Base-by-base conservation (phyloP, 2,329 filamentous ascomycete species). In the Hortaea werneckii region DNA sequence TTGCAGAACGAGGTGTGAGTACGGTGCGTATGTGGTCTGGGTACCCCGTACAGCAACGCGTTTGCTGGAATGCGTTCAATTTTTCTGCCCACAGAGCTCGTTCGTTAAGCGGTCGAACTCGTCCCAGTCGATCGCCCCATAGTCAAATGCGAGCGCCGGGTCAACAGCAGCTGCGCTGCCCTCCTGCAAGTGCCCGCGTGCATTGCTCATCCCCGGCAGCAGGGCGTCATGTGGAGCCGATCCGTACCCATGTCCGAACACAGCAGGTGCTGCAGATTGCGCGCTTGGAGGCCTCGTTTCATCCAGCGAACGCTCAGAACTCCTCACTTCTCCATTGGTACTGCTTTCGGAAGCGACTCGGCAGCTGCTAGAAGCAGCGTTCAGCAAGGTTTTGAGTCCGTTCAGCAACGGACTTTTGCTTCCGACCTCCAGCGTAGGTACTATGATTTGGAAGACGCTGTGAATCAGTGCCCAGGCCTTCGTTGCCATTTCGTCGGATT, bases 61-160 rank as follows among this genome's bases (percentile, higher is more conserved):
- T 20, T 4, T 20, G 20, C 2, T 20, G 20, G 4, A 20, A 20
- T 20, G 4, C 20, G 20, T 4, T 20, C 20, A 20, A 20, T 20
- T 4, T 20, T 20, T 20, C 20, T 4, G 20, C 20, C 20, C 53
- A 38, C 54, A 55, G 27, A 58, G 47, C 45, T 57, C 55, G 7
- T 46, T 46, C 12, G 55, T 51, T 35, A 58, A 43, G 10, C 55
- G 53, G 40, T 58, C 55, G 35, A 58, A 58, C 37, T 58, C 54
- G 2, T 47, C 50, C 55, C 55, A 58, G 41, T 58, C 55, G 5
- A 58, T 52, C n/a, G 55, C 51, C 32, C 54, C 51, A 29, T 57
- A 30, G 30, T 56, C 55, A 11, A 56, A 44, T 5, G 44, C 53
- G 3, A 53, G 40, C 26, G 49, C 42, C 8, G 53, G 45, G 39